These are phyloP conservation scores for Lyophyllum shimeji DNA, from an alignment of 768 basidiomycete genomes.

Conservation along the genomic window DNA sequence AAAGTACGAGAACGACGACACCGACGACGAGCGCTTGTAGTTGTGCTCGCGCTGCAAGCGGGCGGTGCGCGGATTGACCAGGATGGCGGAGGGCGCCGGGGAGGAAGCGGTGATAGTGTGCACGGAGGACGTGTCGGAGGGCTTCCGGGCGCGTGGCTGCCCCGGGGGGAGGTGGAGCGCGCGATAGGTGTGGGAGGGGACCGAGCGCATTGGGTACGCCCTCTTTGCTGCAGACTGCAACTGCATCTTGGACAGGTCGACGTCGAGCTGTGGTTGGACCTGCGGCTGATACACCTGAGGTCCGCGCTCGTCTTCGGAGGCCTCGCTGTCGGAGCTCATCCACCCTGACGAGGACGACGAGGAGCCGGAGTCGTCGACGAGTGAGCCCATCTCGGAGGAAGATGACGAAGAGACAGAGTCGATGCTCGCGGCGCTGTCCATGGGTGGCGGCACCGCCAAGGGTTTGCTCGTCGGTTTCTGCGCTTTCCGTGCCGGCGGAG, in stretches of 20 bases:
- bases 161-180: conserved; percentile 24
- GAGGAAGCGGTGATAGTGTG: conserved; percentile 41
- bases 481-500: conserved; percentile 41
- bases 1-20: conserved; percentile 6
- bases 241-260: conserved; percentile 20
- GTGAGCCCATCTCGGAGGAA: conserved; percentile 59
- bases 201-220: conserved; percentile 46
- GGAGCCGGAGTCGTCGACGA: conserved; percentile 63
- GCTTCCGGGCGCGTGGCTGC: conserved; percentile 36
- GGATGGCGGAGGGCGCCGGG: conserved; percentile 20
- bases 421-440: conserved; percentile 43
- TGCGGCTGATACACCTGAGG: conserved; percentile 32
- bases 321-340: conserved; percentile 53
- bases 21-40: conserved; percentile 26
- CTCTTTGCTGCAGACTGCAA: conserved; percentile 30
- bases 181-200: conserved; percentile 43
- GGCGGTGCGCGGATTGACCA: conserved; percentile 9
- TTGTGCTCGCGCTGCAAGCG: conserved; percentile 8
- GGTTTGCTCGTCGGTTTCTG: conserved; percentile 33
- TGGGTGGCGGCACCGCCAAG: conserved; percentile 30
- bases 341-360: conserved; percentile 57
- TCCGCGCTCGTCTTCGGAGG: conserved; percentile 35
- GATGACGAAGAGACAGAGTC: conserved; percentile 40
- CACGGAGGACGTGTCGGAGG: conserved; percentile 53
- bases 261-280: conserved; percentile 24